Base-by-base conservation (phyloP, 345 rosid species). In the Salix suchowensis region DNA sequence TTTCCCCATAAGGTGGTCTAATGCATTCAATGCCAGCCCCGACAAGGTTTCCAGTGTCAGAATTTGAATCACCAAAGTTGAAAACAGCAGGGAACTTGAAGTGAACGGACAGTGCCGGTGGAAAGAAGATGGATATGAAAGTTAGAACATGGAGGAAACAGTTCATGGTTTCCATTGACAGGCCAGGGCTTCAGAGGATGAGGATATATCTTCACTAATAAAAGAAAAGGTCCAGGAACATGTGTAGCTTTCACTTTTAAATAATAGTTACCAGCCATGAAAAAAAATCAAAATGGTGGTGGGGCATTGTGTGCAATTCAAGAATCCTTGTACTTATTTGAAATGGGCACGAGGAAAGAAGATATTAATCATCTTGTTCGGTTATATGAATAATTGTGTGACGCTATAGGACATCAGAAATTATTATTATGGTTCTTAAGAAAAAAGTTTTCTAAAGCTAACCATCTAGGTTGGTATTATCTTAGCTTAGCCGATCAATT, bases 11-110 rank as follows among this genome's bases (percentile, higher is more conserved):
- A 0, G 99, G 98, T 30, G 87, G 89, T 15, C 68, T 71, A 39
- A 96, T 78, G 83, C 34, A 84, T 73, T 90, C 94, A 42, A 91
- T 83, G 26, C 94, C 98, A 2, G 94, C 83, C 6, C 93, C 84
- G 30, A 92, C 83, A n/a, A 91, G 93, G 65, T 86, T 87, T 28
- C 98, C 98, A 0, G 99, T 88, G 67, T 96, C 99, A 3, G 98
- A 93, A 80, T 96, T 96, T 0, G 99, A 96, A 62, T 95, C 97
- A 9, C 97, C 98, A 70, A 95, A 91, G 91, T 95, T 93, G 86
- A 91, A 90, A 76, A 90, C 82, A 70, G 91, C 78, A 2, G 96
- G 97, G 73, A 83, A 87, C 44, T 89, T 84, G 81, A 89, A 89
- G 28, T 78, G 84, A 19, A 86, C 66, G 48, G 94, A 88, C 69